These are phyloP conservation scores for Sanghuangporus baumii DNA, from an alignment of 1,284 basidiomycete species.

Conservation along the genomic window DNA sequence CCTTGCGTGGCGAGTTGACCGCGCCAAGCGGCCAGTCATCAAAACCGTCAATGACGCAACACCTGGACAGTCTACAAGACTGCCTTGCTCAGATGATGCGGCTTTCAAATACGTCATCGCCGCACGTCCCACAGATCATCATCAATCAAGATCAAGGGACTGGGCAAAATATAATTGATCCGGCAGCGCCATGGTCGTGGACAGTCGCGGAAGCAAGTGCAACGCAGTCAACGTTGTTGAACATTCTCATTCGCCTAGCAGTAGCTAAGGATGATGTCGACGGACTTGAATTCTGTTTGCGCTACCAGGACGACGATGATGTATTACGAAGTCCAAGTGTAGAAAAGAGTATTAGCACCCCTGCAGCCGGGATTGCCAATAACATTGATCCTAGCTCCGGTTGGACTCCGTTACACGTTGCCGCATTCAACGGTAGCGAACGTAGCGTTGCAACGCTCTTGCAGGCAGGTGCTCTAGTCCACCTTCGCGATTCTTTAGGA, in stretches of 20 bases:
- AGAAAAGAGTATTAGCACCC: slow-evolving; percentile 14
- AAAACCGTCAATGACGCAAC: slow-evolving; percentile 39
- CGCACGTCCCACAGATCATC: slow-evolving; percentile 36
- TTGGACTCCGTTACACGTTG: slow-evolving; percentile 75
- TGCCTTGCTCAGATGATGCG: slow-evolving; percentile 64
- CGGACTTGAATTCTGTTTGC: slow-evolving; percentile 54
- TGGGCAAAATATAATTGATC: slow-evolving; percentile 38
- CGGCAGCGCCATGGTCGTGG: slow-evolving; percentile 68
- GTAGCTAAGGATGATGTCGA: slow-evolving; percentile 62
- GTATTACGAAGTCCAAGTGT: slow-evolving; percentile 17
- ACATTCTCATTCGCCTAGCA: slow-evolving; percentile 74
- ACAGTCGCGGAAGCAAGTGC: slow-evolving; percentile 67
- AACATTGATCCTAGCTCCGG: slow-evolving; percentile 64
- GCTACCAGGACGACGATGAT: slow-evolving; percentile 23
- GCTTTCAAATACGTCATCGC: slow-evolving; percentile 38
- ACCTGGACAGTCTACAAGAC: slow-evolving; percentile 55
- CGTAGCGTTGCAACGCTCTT: slow-evolving; percentile 58
- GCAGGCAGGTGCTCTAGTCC: slow-evolving; percentile 80
- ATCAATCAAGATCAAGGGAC: slow-evolving; percentile 30
- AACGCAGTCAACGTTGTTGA: slow-evolving; percentile 64
- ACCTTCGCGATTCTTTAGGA: slow-evolving; percentile 70
- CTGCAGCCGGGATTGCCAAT: slow-evolving; percentile 62
- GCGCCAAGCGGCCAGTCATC: slow-evolving; percentile 34
- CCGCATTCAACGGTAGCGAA: slow-evolving; percentile 64
- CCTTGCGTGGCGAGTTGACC: slow-evolving; percentile 86